A percentile compares a stretch with the other conserved stretches of the same genome.
Conservation (phyloP, 2,329 filamentous ascomycete species). For the Alternaria novae-zelandiae region DNA sequence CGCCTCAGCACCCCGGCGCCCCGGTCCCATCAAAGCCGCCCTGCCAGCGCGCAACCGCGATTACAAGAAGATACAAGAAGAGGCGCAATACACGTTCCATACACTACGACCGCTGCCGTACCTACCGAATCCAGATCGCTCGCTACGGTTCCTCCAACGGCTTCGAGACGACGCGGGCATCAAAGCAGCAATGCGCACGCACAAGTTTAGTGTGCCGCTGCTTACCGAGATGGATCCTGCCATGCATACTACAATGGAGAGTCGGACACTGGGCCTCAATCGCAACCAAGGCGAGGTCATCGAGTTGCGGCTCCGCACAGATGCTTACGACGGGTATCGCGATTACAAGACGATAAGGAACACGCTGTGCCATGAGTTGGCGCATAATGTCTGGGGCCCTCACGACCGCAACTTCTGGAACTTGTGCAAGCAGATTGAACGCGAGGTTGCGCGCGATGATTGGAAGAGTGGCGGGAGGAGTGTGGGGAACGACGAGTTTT, state of each 20-base stretch:
- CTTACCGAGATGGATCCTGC: conserved; percentile 96
- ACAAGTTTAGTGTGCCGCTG: conserved; percentile 82
- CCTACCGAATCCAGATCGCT: conserved; percentile 76
- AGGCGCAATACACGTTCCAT: conserved; percentile 79
- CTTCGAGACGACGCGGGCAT: conserved; percentile 86
- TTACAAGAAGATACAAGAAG: conserved; percentile 60
- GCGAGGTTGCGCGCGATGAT: conserved; percentile 80
- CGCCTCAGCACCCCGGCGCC: conserved; percentile 49
- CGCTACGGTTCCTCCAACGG: conserved; percentile 73
- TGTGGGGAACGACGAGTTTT: conserved; percentile 44
- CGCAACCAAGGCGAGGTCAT: conserved; percentile 88
- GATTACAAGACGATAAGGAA: conserved; percentile 91
- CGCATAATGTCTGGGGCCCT: conserved; percentile 85
- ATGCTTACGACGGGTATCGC: conserved; percentile 90
- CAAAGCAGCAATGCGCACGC: conserved; percentile 79
- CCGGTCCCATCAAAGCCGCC: conserved; percentile 50
- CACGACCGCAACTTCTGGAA: conserved; percentile 93
- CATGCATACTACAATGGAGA: conserved; percentile 78
- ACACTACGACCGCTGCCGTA: conserved; percentile 76
- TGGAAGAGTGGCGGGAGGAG: conserved; percentile 71
- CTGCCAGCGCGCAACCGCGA: conserved; percentile 50
- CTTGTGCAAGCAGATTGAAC: conserved; percentile 83
- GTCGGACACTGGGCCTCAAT: conserved; percentile 87
- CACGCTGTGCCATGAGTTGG: conserved; percentile 92
- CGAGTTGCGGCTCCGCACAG: conserved; percentile 87